phyloP scores from a whole-genome alignment of 768 basidiomycete genomes.

The Multifurca ochricompacta region DNA sequence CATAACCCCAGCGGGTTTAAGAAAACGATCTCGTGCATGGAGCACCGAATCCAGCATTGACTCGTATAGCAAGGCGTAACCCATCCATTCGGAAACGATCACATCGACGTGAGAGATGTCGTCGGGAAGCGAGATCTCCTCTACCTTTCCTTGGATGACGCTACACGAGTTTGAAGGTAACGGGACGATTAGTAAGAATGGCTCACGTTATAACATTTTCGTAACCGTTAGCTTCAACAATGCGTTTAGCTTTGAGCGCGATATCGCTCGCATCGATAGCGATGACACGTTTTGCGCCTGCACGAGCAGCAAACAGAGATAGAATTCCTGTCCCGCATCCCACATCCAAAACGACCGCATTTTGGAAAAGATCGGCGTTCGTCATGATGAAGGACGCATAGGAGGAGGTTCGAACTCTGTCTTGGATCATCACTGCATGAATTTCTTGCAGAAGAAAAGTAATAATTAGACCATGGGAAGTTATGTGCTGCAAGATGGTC shows the following conservation, averaged over 20 bases:
- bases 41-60: slow-evolving; percentile 97
- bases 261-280: slow-evolving; percentile 86
- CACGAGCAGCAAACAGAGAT: slow-evolving; percentile 81
- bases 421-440: slow-evolving; percentile 94
- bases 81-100: slow-evolving; percentile 99
- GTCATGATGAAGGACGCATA: slow-evolving; percentile 88
- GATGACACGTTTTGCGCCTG: slow-evolving; percentile 85
- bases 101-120: slow-evolving; percentile 76
- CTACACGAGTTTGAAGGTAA: slow-evolving; percentile 28
- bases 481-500: slow-evolving; percentile 2
- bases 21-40: slow-evolving; percentile 77
- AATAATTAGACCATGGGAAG: not conserved
- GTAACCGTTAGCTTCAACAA: slow-evolving; percentile 44
- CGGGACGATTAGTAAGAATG: not conserved
- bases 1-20: slow-evolving; percentile 72
- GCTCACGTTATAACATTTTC: slow-evolving; percentile 59
- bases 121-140: slow-evolving; percentile 74
- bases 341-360: slow-evolving; percentile 86
- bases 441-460: slow-evolving; percentile 49
- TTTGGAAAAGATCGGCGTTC: slow-evolving; percentile 73
- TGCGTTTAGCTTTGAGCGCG: slow-evolving; percentile 41
- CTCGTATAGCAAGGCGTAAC: slow-evolving; percentile 85
- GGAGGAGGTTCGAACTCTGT: slow-evolving; percentile 86
- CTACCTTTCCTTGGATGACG: slow-evolving; percentile 86
- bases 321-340: slow-evolving; percentile 95